Evolutionary conservation across 331 rosid genomes (phyloP).

Genomic region (Prunus yedoensis): DNA sequence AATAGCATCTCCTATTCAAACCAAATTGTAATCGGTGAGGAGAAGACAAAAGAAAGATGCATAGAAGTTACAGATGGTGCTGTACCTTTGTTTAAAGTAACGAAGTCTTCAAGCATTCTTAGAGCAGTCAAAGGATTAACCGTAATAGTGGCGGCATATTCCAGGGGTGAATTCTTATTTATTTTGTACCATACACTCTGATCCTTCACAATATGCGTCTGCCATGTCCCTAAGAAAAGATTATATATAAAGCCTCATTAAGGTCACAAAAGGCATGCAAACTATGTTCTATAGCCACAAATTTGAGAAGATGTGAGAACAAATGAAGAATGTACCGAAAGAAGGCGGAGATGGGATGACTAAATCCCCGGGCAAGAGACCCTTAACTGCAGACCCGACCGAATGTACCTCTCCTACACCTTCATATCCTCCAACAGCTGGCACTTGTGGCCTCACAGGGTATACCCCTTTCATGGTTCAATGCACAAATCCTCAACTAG

Average conservation of each 20-base stretch:
- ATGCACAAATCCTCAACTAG: constrained; percentile 12
- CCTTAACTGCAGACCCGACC: constrained; percentile 62
- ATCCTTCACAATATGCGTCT: constrained; percentile 76
- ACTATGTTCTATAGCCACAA: not conserved
- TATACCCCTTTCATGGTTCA: constrained; percentile 56
- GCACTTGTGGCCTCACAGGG: constrained; percentile 81
- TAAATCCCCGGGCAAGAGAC: constrained; percentile 73
- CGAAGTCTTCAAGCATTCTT: constrained; percentile 77
- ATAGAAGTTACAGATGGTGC: not conserved
- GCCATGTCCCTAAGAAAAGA: constrained; percentile 73
- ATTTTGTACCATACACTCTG: constrained; percentile 75
- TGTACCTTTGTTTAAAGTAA: constrained; percentile 64
- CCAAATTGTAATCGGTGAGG: constrained; percentile 15
- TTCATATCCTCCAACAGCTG: constrained; percentile 92
- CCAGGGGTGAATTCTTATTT: constrained; percentile 64
- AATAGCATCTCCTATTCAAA: constrained; percentile 66
- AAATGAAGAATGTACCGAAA: constrained; percentile 42
- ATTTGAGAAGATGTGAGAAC: not conserved
- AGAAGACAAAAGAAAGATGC: not conserved
- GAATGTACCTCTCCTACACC: constrained; percentile 84
- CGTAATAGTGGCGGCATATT: constrained; percentile 83
- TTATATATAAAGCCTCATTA: not conserved
- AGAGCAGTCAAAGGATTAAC: constrained; percentile 91
- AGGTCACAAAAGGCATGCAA: constrained; percentile 3
- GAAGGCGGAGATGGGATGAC: constrained; percentile 94